Evolutionary conservation across 2,329 filamentous ascomycete genomes (phyloP).

Genomic region (Annulohypoxylon truncatum): DNA sequence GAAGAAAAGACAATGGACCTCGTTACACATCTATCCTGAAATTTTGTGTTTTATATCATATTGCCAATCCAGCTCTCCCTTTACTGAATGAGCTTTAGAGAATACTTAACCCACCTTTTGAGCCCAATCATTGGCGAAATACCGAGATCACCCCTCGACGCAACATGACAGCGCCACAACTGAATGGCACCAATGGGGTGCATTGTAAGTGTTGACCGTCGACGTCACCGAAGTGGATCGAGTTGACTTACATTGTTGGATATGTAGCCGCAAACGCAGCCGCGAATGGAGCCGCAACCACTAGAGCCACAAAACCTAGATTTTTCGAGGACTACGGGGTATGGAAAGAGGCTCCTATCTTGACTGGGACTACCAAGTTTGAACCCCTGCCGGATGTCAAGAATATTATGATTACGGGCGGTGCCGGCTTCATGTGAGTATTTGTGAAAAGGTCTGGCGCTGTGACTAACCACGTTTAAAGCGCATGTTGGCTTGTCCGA

Average conservation of each 20-base stretch:
- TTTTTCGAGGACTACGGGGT: constrained; percentile 71
- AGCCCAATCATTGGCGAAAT: constrained; percentile 13
- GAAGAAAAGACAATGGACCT: constrained; percentile 39
- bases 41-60: constrained; percentile 17
- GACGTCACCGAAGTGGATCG: constrained; percentile 3
- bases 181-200: constrained; percentile 45
- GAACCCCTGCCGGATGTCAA: constrained; percentile 75
- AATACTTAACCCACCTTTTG: neutral
- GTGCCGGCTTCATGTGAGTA: constrained; percentile 85
- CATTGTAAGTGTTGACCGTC: constrained; percentile 40
- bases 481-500: constrained; percentile 84
- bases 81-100: neutral
- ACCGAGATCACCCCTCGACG: constrained; percentile 13
- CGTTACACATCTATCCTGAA: constrained; percentile 28
- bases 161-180: constrained; percentile 44
- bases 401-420: constrained; percentile 87
- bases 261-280: constrained; percentile 33
- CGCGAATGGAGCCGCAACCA: constrained; percentile 31
- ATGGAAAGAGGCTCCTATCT: constrained; percentile 77
- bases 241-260: constrained; percentile 23
- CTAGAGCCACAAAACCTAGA: constrained; percentile 46
- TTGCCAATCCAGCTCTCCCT: neutral
- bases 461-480: constrained; percentile 52
- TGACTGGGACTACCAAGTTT: constrained; percentile 77
- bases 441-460: constrained; percentile 9